These are phyloP conservation scores for Penicillium antarcticum DNA, from an alignment of 495 filamentous ascomycete genomes.

Conservation along the genomic window DNA sequence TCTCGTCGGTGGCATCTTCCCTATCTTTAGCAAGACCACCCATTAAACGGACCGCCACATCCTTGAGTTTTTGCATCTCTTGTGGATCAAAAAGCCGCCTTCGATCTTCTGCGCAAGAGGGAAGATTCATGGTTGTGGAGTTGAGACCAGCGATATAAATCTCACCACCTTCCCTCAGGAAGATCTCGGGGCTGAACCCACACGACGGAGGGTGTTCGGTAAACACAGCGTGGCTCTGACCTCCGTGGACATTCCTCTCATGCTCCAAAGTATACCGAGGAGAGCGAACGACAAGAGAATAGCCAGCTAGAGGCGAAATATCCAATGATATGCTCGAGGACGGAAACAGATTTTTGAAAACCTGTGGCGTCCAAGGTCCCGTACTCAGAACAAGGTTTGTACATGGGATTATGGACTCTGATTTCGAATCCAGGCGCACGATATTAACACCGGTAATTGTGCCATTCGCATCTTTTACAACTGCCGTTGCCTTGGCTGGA, in stretches of 20 bases:
- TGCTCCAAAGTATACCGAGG: constrained; percentile 45
- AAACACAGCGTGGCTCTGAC: constrained; percentile 67
- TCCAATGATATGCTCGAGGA: constrained; percentile 45
- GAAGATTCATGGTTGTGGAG: constrained; percentile 53
- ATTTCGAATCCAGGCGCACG: constrained; percentile 17
- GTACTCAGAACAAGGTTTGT: constrained; percentile 61
- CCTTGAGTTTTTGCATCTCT: constrained; percentile 50
- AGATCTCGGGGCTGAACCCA: constrained; percentile 70
- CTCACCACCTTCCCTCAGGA: constrained; percentile 59
- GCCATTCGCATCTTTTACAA: constrained; percentile 47
- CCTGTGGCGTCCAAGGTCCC: constrained; percentile 65
- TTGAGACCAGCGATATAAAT: constrained; percentile 78
- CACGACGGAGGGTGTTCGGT: constrained; percentile 45
- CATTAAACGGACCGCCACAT: constrained; percentile 54
- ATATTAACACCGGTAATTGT: constrained; percentile 52
- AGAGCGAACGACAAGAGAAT: constrained; percentile 64
- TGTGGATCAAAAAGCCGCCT: constrained; percentile 39
- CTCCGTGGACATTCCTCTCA: constrained; percentile 23
- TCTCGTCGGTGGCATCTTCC: constrained; percentile 16
- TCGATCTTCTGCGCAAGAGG: constrained; percentile 45
- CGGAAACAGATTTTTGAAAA: constrained; percentile 64
- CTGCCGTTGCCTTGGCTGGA: constrained; percentile 52
- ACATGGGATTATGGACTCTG: constrained; percentile 37
- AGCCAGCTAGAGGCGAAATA: constrained; percentile 63
- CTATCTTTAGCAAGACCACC: constrained; percentile 28